Base-by-base conservation (phyloP, 1,139 yeast genomes). In the Geotrichum aggregatum region DNA sequence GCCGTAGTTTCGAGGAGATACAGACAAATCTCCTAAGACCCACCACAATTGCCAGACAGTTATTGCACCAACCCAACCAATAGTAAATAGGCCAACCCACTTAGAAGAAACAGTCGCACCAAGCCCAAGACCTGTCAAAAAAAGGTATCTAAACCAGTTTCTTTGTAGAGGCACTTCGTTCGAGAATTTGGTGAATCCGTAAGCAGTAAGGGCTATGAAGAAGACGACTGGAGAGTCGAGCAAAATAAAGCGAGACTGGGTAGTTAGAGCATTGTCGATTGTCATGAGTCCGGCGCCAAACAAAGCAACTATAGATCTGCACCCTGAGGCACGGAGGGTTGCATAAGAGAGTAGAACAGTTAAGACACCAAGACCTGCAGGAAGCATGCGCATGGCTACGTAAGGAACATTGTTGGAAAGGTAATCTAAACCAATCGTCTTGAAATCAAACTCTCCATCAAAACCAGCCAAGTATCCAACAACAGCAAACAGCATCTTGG, bases 31-130 rank as follows among this genome's bases (percentile, higher is more conserved):
- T 59, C 98, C 98, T 64, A 89, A 71, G 56, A 86, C 71, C 67
- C 87, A 80, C 97, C 97, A 91, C 61, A 92, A 70, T 66, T 87
- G 94, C 71, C 81, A 77, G 18, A 83, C 67, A 60, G 95, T 88
- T 57, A 81, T 68, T 4, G 77, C 50, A 46, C 98, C 98, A 56
- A 87, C 80, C 98, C 98, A 94, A 7, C 87, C 89, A 59, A 91
- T 71, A 38, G 98, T 92, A 75, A 92, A 92, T 45, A 92, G 73
- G 51, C 98, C 99, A 47, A 92, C 98, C 98, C 98, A 92, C 70
- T 94, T 94, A 46, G 96, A 83, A 43, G 91, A 81, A 34, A 85
- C 76, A 2, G 98, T 92, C 54, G 94, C 80, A 47, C 98, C 99
- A 52, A 94, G 75, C 14, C 85, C 85, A 49, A 88, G 70, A 57